These are phyloP conservation scores for Bruguiera parviflora DNA, from an alignment of 345 rosid species.

Conservation along the genomic window DNA sequence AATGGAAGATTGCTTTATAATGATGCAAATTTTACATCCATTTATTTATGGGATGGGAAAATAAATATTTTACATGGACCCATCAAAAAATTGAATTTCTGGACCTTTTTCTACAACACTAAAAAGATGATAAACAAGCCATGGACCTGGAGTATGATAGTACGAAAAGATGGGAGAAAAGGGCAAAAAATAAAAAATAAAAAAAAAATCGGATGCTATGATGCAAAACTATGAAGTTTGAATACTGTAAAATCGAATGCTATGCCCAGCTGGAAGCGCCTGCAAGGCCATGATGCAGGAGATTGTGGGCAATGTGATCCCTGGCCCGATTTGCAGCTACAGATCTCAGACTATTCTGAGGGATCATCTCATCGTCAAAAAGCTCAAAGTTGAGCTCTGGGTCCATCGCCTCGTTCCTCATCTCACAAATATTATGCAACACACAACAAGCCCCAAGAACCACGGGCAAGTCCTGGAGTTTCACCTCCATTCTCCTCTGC, in stretches of 20 bases:
- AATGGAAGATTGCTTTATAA: background rate
- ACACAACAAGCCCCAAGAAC: conserved; percentile 82
- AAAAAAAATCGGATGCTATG: background rate
- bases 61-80: background rate
- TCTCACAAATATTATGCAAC: conserved; percentile 70
- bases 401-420: conserved; percentile 50
- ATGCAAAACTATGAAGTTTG: background rate
- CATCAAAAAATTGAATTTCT: background rate
- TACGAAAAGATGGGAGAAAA: too few species aligned
- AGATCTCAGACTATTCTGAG: conserved; percentile 55
- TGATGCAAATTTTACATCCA: background rate
- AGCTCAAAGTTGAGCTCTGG: conserved; percentile 43
- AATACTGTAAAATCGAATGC: background rate
- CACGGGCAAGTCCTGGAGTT: conserved; percentile 70
- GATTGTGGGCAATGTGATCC: conserved; percentile 67
- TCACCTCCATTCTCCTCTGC: conserved; percentile 79
- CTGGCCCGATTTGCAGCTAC: conserved; percentile 52
- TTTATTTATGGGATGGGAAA: background rate
- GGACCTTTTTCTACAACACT: background rate
- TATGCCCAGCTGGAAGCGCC: conserved; percentile 35
- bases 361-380: conserved; percentile 65
- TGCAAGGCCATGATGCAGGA: conserved; percentile 67
- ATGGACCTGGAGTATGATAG: background rate
- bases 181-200: background rate
- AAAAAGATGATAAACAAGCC: background rate